Percentiles rank a stretch among this genome's conserved stretches.
Evolutionary conservation across 805 yeast species (phyloP).

Genomic region (Yarrowia deformans): DNA sequence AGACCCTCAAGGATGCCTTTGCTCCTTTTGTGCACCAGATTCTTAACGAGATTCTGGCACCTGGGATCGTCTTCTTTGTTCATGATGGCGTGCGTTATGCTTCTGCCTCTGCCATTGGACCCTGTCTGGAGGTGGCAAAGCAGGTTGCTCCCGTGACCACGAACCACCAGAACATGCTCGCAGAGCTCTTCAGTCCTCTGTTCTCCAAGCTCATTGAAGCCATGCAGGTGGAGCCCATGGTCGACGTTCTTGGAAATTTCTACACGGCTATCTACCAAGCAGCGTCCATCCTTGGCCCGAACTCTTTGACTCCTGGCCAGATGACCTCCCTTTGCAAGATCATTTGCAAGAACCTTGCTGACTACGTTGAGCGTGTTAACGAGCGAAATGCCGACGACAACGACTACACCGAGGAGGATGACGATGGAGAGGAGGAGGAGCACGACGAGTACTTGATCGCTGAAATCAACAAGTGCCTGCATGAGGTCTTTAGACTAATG

Average conservation of each 20-base stretch:
- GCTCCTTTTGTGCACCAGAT: constrained; percentile 83
- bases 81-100: constrained; percentile 94
- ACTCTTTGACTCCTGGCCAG: constrained; percentile 58
- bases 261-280: constrained; percentile 75
- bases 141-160: constrained; percentile 58
- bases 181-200: constrained; percentile 74
- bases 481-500: constrained; percentile 70
- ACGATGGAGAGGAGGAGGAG: constrained; percentile 79
- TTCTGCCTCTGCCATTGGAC: constrained; percentile 85
- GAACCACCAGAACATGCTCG: constrained; percentile 59
- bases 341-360: constrained; percentile 66
- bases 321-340: constrained; percentile 65
- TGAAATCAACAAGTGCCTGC: constrained; percentile 79
- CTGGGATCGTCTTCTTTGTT: constrained; percentile 87
- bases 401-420: constrained; percentile 86
- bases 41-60: constrained; percentile 78
- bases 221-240: constrained; percentile 77
- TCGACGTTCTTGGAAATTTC: constrained; percentile 80
- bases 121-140: constrained; percentile 69
- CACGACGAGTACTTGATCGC: constrained; percentile 91
- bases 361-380: constrained; percentile 70
- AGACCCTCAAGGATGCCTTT: constrained; percentile 80
- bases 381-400: constrained; percentile 65
- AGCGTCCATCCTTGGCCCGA: constrained; percentile 70
- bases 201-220: constrained; percentile 71